phyloP scores from a whole-genome alignment of 768 basidiomycete genomes.

The Gautieria morchelliformis region DNA sequence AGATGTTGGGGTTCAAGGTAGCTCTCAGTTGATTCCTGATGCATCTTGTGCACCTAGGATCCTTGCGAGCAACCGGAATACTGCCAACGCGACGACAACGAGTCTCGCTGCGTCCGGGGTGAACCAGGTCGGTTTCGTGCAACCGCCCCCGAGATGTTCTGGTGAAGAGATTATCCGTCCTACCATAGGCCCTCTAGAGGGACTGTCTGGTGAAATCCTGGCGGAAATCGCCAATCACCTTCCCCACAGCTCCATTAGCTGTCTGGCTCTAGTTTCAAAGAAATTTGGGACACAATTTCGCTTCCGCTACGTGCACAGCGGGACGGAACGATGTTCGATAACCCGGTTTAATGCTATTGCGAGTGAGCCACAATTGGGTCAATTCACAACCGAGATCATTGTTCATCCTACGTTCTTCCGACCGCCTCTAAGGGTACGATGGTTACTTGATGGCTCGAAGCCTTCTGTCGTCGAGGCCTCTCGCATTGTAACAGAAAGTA shows the following conservation, averaged over 20 bases:
- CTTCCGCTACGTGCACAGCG: slow-evolving; percentile 4
- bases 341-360: neutral
- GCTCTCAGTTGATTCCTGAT: neutral
- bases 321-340: neutral
- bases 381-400: neutral
- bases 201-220: neutral
- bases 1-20: neutral
- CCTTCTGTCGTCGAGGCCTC: neutral
- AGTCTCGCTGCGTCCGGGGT: neutral
- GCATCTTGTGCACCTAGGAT: too few relatives aligned
- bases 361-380: neutral
- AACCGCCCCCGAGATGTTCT: neutral
- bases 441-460: slow-evolving; percentile 4
- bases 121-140: neutral
- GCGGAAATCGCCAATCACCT: neutral
- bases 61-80: neutral
- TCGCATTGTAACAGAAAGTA: neutral
- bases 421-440: neutral
- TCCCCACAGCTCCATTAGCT: neutral
- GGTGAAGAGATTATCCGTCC: neutral
- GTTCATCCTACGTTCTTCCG: neutral
- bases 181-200: neutral
- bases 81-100: neutral
- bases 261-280: neutral
- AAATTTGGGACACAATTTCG: slow-evolving; percentile 1